Evolutionary conservation across 78 protist species (phyloP).

Genomic region (Dictyostelium purpureum): DNA sequence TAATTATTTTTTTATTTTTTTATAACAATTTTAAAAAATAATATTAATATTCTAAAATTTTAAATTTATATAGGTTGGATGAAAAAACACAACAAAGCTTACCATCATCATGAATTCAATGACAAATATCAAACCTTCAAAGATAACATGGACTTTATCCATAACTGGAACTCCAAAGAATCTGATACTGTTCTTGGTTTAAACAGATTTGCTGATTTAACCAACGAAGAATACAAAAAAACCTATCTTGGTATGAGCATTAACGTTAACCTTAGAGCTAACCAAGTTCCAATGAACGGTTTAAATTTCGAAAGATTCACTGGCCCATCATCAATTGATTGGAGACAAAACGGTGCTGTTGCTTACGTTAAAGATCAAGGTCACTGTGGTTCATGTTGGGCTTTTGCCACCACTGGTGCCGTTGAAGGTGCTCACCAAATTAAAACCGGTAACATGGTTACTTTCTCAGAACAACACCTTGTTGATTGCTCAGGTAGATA

Average conservation of each 20-base stretch:
- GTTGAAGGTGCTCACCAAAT: constrained; percentile 67
- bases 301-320: not conserved
- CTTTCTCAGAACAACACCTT: constrained; percentile 88
- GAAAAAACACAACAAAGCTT: not conserved
- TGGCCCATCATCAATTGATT: constrained; percentile 51
- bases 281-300: too few species aligned
- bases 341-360: constrained; percentile 83
- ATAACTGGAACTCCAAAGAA: constrained; percentile 60
- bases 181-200: constrained; percentile 51
- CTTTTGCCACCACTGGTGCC: constrained; percentile 81
- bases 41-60: too few species aligned
- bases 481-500: constrained; percentile 72
- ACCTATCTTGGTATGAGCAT: constrained; percentile 27
- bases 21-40: too few species aligned
- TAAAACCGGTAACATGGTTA: not conserved
- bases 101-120: constrained; percentile 7
- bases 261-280: not conserved
- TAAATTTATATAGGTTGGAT: constrained; percentile 9
- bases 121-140: constrained; percentile 47
- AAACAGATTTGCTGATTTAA: constrained; percentile 73
- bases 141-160: constrained; percentile 48
- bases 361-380: constrained; percentile 83
- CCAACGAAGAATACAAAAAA: constrained; percentile 49
- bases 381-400: constrained; percentile 88
- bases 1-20: too few species aligned